Evolutionary conservation across 176 grass and related monocot genomes (phyloP).

Genomic region (Poa annua): DNA sequence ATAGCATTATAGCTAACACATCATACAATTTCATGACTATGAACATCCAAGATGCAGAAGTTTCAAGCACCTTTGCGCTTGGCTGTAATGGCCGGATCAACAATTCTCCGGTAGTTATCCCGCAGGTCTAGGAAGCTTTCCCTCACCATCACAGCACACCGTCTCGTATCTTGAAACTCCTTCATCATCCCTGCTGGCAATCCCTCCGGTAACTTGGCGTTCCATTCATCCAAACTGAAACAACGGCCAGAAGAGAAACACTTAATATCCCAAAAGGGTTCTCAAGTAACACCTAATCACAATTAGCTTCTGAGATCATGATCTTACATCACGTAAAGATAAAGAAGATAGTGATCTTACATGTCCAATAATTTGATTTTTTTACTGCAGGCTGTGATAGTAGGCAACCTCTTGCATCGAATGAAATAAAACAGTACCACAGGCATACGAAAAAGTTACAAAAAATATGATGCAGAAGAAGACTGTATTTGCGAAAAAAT

Average conservation of each 20-base stretch:
- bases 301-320: neutral
- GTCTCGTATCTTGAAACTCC: conserved; percentile 90
- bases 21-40: neutral
- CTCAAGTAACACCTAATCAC: neutral
- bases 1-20: neutral
- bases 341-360: neutral
- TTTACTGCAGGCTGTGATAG: neutral
- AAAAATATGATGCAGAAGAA: neutral
- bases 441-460: neutral
- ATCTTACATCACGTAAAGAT: neutral
- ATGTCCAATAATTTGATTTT: neutral
- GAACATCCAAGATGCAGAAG: conserved; percentile 1
- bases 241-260: conserved; percentile 14
- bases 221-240: conserved; percentile 95
- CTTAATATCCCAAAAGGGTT: neutral
- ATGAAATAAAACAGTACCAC: neutral
- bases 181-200: conserved; percentile 85
- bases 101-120: conserved; percentile 91
- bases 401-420: neutral
- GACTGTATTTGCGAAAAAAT: no score
- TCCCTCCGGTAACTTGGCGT: conserved; percentile 81
- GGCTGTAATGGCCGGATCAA: conserved; percentile 65
- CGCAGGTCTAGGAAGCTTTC: conserved; percentile 85
- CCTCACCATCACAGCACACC: conserved; percentile 95
- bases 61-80: conserved; percentile 65